Evolutionary conservation across 495 filamentous ascomycete genomes (phyloP), one percentile per base, ranked within the genome.

Genomic region (Evernia prunastri): DNA sequence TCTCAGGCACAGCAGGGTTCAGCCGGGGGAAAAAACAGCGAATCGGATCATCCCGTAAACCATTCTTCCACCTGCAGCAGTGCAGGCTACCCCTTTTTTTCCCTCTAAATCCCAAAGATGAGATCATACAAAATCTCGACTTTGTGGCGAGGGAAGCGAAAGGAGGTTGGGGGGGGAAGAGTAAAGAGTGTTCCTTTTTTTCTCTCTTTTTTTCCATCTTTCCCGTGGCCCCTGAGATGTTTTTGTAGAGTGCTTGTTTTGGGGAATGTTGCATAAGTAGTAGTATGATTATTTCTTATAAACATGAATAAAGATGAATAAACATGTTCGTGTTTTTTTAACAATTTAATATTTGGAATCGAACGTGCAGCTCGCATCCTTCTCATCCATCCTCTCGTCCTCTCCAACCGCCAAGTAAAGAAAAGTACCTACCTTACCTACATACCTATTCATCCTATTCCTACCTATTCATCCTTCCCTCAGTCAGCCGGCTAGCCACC

Each of bases 221-320:
- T n/a, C n/a, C n/a, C n/a, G n/a, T n/a, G n/a, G 20, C 42, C 42
- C 42, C 42, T 45, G 42, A 45, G 20, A 45, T n/a, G 6, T n/a
- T n/a, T n/a, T n/a, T n/a, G n/a, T n/a, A 8, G 36, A 2, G 36
- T 39, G 10, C 36, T 10, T 39, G 36, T 39, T 49, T 25, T 49
- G 45, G 45, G 45, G 45, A 49, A 49, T 49, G 45, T 49, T 45
- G 25, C 18, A 12, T 49, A 49, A 49, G 45, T 49, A n/a, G n/a
- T n/a, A n/a, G n/a, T n/a, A n/a, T n/a, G n/a, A n/a, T n/a, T n/a
- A n/a, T n/a, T n/a, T n/a, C n/a, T n/a, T n/a, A n/a, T n/a, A n/a
- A n/a, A n/a, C n/a, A n/a, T n/a, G n/a, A n/a, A n/a, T n/a, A n/a
- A n/a, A n/a, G n/a, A n/a, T n/a, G n/a, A n/a, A n/a, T n/a, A 49